Evolutionary conservation across 495 filamentous ascomycete genomes (phyloP).

Genomic region (Penicillium parvum): DNA sequence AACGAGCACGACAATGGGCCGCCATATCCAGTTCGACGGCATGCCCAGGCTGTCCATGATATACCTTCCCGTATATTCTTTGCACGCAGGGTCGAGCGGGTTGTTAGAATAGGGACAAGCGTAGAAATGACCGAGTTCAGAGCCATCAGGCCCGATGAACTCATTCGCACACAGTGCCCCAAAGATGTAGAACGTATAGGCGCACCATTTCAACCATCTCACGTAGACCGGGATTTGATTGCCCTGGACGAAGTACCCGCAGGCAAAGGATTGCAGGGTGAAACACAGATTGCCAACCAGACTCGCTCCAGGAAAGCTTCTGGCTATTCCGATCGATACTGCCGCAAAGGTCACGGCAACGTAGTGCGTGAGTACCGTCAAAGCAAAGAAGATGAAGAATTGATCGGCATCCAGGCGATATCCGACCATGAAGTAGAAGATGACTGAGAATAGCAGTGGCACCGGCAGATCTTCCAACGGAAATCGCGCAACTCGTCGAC

Average conservation of each 20-base stretch:
- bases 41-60: constrained; percentile 63
- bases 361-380: constrained; percentile 62
- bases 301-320: constrained; percentile 59
- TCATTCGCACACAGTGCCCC: constrained; percentile 65
- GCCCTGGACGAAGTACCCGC: constrained; percentile 68
- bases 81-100: constrained; percentile 54
- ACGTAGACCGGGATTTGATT: constrained; percentile 69
- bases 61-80: constrained; percentile 60
- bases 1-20: constrained; percentile 57
- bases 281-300: constrained; percentile 64
- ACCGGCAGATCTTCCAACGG: constrained; percentile 65
- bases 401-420: constrained; percentile 55
- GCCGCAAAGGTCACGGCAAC: constrained; percentile 60
- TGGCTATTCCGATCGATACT: constrained; percentile 52
- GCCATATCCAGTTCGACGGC: constrained; percentile 56
- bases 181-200: constrained; percentile 61
- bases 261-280: constrained; percentile 65
- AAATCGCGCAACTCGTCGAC: constrained; percentile 59
- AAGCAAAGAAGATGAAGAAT: constrained; percentile 64
- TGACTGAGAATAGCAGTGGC: constrained; percentile 60
- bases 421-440: constrained; percentile 74
- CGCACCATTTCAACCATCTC: constrained; percentile 61
- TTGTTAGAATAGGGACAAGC: constrained; percentile 59
- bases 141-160: constrained; percentile 48
- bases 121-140: constrained; percentile 52